Evolutionary conservation across 345 rosid species (phyloP).

Genomic region (Camelina laxa): DNA sequence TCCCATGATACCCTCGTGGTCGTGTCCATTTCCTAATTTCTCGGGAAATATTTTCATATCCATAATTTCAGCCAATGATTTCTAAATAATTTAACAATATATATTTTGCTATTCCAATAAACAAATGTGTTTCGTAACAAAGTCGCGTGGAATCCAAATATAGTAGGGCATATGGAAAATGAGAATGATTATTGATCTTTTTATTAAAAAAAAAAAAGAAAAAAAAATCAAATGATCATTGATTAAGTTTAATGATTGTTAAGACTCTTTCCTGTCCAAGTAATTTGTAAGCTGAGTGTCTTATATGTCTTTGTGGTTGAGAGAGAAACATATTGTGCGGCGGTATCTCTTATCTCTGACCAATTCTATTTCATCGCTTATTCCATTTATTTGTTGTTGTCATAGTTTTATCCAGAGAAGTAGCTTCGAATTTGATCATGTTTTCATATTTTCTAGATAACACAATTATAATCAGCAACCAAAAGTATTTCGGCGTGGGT

Average conservation of each 20-base stretch:
- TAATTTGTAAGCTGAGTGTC: constrained; percentile 28
- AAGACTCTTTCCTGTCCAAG: constrained; percentile 35
- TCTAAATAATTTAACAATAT: neutral
- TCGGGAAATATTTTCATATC: constrained; percentile 30
- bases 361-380: constrained; percentile 13
- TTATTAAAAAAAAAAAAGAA: too few relatives aligned
- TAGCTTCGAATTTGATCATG: constrained; percentile 27
- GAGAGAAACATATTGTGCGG: constrained; percentile 31
- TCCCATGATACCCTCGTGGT: constrained; percentile 48
- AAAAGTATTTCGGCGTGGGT: neutral
- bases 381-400: constrained; percentile 3
- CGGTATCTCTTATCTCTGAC: constrained; percentile 34
- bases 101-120: neutral
- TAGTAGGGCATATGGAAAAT: neutral
- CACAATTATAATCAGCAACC: neutral
- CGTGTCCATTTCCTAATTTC: constrained; percentile 42
- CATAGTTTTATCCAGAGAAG: neutral
- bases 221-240: constrained; percentile 15
- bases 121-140: constrained; percentile 2
- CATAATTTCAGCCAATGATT: constrained; percentile 16
- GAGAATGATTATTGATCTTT: constrained; percentile 7
- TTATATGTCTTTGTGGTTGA: constrained; percentile 29
- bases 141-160: constrained; percentile 20
- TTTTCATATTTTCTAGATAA: constrained; percentile 29
- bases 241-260: constrained; percentile 30